Evolutionary conservation across 495 filamentous ascomycete species (phyloP), one percentile per base, ranked within the genome.

Genomic region (Penicillium coffeae): DNA sequence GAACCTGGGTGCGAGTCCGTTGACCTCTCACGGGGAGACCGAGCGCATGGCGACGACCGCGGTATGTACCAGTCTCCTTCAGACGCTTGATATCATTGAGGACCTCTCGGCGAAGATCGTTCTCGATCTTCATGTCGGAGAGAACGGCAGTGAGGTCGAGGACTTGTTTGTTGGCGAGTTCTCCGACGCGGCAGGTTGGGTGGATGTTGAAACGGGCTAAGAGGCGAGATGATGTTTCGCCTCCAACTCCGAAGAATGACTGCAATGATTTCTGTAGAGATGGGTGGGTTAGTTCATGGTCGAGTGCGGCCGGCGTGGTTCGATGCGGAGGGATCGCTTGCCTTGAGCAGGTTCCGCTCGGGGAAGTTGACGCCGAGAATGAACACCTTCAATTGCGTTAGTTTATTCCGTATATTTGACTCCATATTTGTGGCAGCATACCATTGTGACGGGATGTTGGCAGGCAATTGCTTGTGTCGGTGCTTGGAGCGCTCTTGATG

Each of bases 71-170:
- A 70, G 95, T 95, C 65, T 96, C 91, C 62, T 86, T 84, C 65
- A 98, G 60, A 27, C 93, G 78, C 59, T 77, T 78, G 56, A 98
- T 95, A 60, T 97, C 88, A 22, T 95, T 89, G 55, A 81, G 69
- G 34, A 95, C 56, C 43, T 88, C 74, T 64, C 84, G 76, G 61
- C 82, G 73, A 49, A 95, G 74, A 55, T 98, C 91, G 58, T 88
- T 95, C 65, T 97, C 94, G 51, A 95, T 89, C 35, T 85, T 94
- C 90, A 98, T 90, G 9, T 82, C 84, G 6, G 91, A 88, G 33
- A 98, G 75, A 58, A 90, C 87, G 35, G 83, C 82, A n/a, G 81
- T 88, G 45, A 98, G 75, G 39, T 87, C 84, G 15, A 85, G 80
- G 50, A 94, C 71, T 50, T 86, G 87, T 62, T 87, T 82, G 49